Base-by-base conservation (phyloP, 2,329 filamentous ascomycete genomes). In the Penicillium griseofulvum region DNA sequence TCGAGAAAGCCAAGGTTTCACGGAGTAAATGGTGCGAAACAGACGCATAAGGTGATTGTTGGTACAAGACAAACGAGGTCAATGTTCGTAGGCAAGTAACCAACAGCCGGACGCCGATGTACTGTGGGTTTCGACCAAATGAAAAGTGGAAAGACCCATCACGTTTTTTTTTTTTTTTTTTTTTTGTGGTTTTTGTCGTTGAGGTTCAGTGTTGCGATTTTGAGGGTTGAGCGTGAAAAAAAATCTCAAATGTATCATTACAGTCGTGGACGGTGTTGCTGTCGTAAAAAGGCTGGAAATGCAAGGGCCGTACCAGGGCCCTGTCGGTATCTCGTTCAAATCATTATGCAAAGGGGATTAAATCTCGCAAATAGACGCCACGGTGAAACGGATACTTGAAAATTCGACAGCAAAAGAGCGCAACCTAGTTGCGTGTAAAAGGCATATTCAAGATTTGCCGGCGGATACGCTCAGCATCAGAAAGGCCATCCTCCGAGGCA, bases 401-500 rank as follows among this genome's bases (percentile, higher is more conserved):
- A 54, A 50, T 38, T 49, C 24, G 53, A 57, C 52, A 60, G 29
- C 54, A 44, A 36, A 34, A 28, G 51, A 42, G 29, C 47, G 52
- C 52, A 54, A 60, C 61, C 56, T 65, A 62, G 56, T 65, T 62
- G 61, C 59, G 65, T 59, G 61, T 68, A 37, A 60, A 69, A 51
- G 71, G 63, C 67, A 72, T 67, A 54, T 71, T 74, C 56, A 74
- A 51, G 29, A 74, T 74, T 58, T 74, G 71, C 51, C 72, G 65
- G 36, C 71, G 69, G 44, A 74, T 74, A 9, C 72, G 68, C 57
- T 75, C 71, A 19, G 71, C 73, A 59, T 75, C 72, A 10, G 71
- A 70, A 43, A 74, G 64, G 28, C 70, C 71, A 49, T 66, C 62
- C 55, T 73, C 71, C 4, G 65, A 68, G 4, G 70, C 64, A 44